A percentile compares a stretch with the other conserved stretches of the same genome.
Evolutionary conservation across 495 filamentous ascomycete genomes (phyloP).

Genomic region (Lasiosphaeria miniovina): DNA sequence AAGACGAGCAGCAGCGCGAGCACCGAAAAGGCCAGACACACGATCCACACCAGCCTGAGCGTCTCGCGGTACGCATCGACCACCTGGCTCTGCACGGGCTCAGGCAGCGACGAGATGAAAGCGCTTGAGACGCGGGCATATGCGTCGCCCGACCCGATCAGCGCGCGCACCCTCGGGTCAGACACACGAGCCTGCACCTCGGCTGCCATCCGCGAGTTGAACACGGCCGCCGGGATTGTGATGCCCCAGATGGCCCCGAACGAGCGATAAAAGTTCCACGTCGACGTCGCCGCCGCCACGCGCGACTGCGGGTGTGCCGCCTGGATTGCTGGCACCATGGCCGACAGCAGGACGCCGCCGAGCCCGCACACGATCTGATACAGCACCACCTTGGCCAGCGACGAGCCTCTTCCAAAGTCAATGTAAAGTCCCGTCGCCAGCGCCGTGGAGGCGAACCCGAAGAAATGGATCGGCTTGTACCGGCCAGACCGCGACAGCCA

Average conservation of each 20-base stretch:
- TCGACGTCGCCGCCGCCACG: constrained; percentile 37
- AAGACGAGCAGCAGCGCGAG: constrained; percentile 24
- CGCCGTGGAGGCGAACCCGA: constrained; percentile 28
- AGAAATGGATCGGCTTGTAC: constrained; percentile 43
- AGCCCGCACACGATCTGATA: constrained; percentile 3
- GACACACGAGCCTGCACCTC: constrained; percentile 9
- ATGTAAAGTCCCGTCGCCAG: constrained; percentile 27
- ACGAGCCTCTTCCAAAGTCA: constrained; percentile 41
- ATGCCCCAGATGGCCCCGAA: constrained; percentile 52
- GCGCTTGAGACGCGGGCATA: constrained; percentile 26
- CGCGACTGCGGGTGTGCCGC: constrained; percentile 37
- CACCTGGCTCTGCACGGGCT: not conserved
- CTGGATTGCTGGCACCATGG: constrained; percentile 38
- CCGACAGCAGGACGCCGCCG: constrained; percentile 30
- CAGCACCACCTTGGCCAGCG: constrained; percentile 19
- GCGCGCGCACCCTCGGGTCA: constrained; percentile 16
- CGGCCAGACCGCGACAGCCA: constrained; percentile 40
- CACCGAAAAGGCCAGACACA: constrained; percentile 22
- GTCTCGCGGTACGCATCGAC: not conserved
- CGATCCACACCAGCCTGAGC: constrained; percentile 19
- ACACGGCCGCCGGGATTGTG: constrained; percentile 46
- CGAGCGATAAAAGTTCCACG: constrained; percentile 44
- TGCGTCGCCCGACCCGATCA: constrained; percentile 19
- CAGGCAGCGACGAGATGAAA: constrained; percentile 20
- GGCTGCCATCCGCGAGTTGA: constrained; percentile 39